phyloP scores from a whole-genome alignment of 176 grass and related monocot genomes.

The Coix lacrymajobi region DNA sequence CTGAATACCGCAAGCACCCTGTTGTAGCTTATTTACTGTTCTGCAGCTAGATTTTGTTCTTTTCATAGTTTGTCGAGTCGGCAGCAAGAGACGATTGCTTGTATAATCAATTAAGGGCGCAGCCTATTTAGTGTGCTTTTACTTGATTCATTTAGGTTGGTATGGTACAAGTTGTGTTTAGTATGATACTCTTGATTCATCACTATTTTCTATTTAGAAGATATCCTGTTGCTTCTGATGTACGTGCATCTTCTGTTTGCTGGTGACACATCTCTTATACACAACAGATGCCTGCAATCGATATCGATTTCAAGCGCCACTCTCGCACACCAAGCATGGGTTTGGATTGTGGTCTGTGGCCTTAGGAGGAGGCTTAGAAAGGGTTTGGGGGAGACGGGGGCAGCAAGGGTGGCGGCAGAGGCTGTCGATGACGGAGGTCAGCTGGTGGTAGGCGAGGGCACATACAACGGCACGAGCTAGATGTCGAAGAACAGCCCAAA shows the following conservation, averaged over 20 bases:
- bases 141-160: constrained; percentile 39
- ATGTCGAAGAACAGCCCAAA: too few relatives aligned
- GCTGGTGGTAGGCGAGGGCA: too few relatives aligned
- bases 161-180: constrained; percentile 18
- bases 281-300: not conserved
- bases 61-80: constrained; percentile 31
- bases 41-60: constrained; percentile 8
- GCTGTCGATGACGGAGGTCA: too few relatives aligned
- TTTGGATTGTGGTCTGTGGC: too few relatives aligned
- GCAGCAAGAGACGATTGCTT: constrained; percentile 6
- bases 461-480: too few relatives aligned
- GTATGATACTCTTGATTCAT: constrained; percentile 23
- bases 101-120: constrained; percentile 31
- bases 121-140: constrained; percentile 41
- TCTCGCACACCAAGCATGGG: too few relatives aligned
- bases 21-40: constrained; percentile 48
- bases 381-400: too few relatives aligned
- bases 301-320: too few relatives aligned
- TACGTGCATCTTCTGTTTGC: not conserved
- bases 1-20: constrained; percentile 35
- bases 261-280: not conserved
- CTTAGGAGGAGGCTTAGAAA: too few relatives aligned
- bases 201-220: not conserved
- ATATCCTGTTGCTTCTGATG: not conserved
- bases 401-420: too few relatives aligned